phyloP scores from a whole-genome alignment of 805 yeast genomes.

The Cyberlindnera lachancei region DNA sequence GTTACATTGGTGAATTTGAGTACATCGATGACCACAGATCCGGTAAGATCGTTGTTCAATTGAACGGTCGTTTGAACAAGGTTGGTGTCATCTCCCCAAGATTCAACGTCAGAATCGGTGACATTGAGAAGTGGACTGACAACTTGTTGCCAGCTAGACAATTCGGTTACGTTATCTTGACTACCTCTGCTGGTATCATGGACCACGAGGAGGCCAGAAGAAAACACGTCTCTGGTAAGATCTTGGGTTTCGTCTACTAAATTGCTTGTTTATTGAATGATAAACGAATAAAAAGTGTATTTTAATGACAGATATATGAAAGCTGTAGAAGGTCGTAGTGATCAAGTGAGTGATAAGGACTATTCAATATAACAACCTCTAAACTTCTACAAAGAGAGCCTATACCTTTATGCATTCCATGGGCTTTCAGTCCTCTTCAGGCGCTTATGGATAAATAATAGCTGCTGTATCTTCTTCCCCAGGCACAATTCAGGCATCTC shows the following conservation, averaged over 20 bases:
- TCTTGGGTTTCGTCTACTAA: conserved; percentile 95
- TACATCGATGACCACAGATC: conserved; percentile 99
- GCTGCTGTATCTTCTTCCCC: too few species aligned
- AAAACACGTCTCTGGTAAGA: conserved; percentile 99
- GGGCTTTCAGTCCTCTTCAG: too few species aligned
- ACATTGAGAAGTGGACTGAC: conserved; percentile 97
- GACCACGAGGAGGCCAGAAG: conserved; percentile 99
- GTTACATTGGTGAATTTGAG: conserved; percentile 98
- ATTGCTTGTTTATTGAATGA: conserved; percentile 1
- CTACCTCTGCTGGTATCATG: conserved; percentile 99
- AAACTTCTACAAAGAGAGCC: too few species aligned
- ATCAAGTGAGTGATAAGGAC: too few species aligned
- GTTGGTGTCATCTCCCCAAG: conserved; percentile 99
- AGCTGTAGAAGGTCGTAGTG: too few species aligned
- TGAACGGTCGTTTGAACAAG: conserved; percentile 97
- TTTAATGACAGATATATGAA: conserved; percentile 1
- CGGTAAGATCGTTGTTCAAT: conserved; percentile 93
- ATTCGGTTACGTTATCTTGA: conserved; percentile 94
- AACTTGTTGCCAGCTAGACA: conserved; percentile 99
- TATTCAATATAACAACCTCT: too few species aligned
- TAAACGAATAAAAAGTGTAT: conserved; percentile 3
- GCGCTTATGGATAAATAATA: too few species aligned
- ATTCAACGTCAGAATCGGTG: conserved; percentile 92
- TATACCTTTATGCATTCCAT: too few species aligned
- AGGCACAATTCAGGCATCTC: too few species aligned